These are phyloP conservation scores for Corrigiola litoralis DNA, from an alignment of 179 eudicot species.

Conservation along the genomic window DNA sequence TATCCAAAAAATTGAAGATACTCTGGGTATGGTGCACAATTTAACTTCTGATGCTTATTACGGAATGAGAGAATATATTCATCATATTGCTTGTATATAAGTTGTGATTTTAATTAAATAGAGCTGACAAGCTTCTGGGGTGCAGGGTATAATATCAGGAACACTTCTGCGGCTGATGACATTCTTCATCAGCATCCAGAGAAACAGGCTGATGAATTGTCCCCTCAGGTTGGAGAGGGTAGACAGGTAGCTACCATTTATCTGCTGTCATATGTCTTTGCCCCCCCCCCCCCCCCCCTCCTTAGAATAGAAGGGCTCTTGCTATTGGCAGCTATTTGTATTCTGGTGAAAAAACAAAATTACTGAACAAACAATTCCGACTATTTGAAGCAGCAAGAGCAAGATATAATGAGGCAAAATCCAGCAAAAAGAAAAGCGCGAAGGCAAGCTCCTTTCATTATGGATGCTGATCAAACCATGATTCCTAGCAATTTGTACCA, in stretches of 20 bases:
- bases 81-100: neutral
- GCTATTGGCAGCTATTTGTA: neutral
- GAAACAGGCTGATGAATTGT: conserved; percentile 37
- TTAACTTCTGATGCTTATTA: neutral
- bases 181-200: conserved; percentile 41
- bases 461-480: conserved; percentile 77
- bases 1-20: neutral
- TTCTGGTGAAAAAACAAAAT: neutral
- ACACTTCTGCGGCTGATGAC: conserved; percentile 39
- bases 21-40: neutral
- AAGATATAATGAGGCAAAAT: conserved; percentile 30
- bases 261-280: neutral
- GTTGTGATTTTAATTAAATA: neutral
- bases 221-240: conserved; percentile 38
- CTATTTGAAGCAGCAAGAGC: conserved; percentile 23
- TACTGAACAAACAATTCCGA: neutral
- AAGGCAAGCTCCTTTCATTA: conserved; percentile 32
- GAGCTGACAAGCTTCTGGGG: neutral
- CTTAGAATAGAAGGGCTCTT: neutral
- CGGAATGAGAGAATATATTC: neutral
- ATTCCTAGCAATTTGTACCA: conserved; percentile 80
- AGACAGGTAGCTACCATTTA: conserved; percentile 33
- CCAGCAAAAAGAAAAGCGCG: conserved; percentile 49
- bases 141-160: conserved; percentile 15
- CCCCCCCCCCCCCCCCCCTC: neutral